Evolutionary conservation across 768 basidiomycete genomes (phyloP).

Genomic region (Pleurotus platypus): DNA sequence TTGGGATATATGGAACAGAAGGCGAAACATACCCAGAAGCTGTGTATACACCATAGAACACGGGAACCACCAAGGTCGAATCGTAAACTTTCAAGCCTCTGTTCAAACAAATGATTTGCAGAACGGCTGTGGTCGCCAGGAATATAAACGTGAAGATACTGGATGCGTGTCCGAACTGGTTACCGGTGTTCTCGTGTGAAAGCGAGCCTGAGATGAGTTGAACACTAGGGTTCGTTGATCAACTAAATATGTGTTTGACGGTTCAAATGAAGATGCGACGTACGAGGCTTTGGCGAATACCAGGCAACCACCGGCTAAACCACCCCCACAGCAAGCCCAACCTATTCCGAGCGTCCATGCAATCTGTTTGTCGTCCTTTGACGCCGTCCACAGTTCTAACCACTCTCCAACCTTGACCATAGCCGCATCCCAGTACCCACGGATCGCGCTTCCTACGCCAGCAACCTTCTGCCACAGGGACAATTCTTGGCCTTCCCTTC

Average conservation of each 20-base stretch:
- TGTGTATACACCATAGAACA: conserved; percentile 93
- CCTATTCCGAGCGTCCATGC: conserved; percentile 91
- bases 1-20: background rate
- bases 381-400: conserved; percentile 72
- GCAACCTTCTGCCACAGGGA: background rate
- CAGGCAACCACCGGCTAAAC: conserved; percentile 83
- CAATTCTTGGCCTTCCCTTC: conserved; percentile 5
- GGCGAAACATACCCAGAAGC: conserved; percentile 58
- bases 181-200: conserved; percentile 79
- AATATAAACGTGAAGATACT: conserved; percentile 74
- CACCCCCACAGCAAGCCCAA: conserved; percentile 92
- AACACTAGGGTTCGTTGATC: conserved; percentile 45
- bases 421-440: conserved; percentile 34
- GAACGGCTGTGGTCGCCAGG: conserved; percentile 70
- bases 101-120: conserved; percentile 91
- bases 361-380: conserved; percentile 80
- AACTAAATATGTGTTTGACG: conserved; percentile 11
- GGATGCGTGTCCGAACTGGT: conserved; percentile 80
- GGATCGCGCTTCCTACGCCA: conserved; percentile 17
- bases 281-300: conserved; percentile 78
- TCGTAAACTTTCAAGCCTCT: conserved; percentile 88
- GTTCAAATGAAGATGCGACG: conserved; percentile 19
- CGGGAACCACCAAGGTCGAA: conserved; percentile 87
- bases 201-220: conserved; percentile 74
- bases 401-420: conserved; percentile 56